Evolutionary conservation across 2,329 filamentous ascomycete species (phyloP), one percentile per base, ranked within the genome.

Genomic region (Aspergillus awamori): DNA sequence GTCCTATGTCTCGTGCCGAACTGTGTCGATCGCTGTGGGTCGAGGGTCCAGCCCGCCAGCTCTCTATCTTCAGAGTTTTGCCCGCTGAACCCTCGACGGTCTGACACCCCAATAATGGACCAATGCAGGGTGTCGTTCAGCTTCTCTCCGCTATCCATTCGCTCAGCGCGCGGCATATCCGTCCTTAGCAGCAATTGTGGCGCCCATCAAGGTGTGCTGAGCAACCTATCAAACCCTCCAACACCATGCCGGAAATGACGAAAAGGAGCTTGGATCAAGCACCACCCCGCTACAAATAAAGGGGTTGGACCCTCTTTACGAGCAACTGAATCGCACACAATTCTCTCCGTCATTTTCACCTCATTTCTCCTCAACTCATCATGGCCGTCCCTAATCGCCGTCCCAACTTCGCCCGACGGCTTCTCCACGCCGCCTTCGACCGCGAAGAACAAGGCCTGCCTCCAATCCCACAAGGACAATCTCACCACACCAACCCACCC

Each of bases 371-470:
- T 24, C 28, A 6, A 13, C 20, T 24, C 30, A 28, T 4, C 41
- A 57, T 57, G 54, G 53, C 38, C 53, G 24, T 36, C 1, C 20
- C 41, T 45, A 22, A 24, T n/a, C 41, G 54, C 28, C 43, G 47
- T 11, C 47, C 24, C 3, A 28, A 59, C 39, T 57, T 71, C 17
- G 39, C 68, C 2, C 60, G 65, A 17, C 70, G 70, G 47, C 57
- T 71, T 15, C 51, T 73, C 11, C 53, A 68, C 17, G 67, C 69
- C 15, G 67, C 63, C 13, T 61, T 72, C 6, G 67, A 71, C 61
- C 68, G 69, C 33, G 67, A 73, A 45, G 69, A 73, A 36, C 65
- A 64, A 30, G 64, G 65, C n/a, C 69, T 68, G 41, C 67, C 68
- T 43, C 67, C 65, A 0, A 63, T 49, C 8, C 47, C 47, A 5